Evolutionary conservation across 805 yeast genomes (phyloP).

Genomic region (Cyberlindnera mrakii): DNA sequence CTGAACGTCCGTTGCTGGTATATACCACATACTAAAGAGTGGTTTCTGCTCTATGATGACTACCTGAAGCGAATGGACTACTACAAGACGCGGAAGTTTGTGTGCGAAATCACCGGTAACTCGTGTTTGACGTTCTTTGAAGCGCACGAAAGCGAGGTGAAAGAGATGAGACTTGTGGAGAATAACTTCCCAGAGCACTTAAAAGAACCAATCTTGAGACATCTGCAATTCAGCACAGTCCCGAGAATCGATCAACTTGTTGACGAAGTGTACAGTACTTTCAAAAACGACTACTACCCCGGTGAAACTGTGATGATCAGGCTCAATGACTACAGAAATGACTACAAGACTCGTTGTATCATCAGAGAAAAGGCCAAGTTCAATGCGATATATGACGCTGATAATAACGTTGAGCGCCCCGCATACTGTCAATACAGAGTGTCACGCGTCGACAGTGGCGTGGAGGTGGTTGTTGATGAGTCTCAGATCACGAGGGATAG

Average conservation of each 20-base stretch:
- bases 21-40: conserved; percentile 82
- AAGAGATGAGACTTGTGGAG: conserved; percentile 61
- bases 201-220: conserved; percentile 85
- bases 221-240: conserved; percentile 72
- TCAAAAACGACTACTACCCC: conserved; percentile 82
- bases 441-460: conserved; percentile 44
- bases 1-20: conserved; percentile 64
- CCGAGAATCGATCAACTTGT: conserved; percentile 83
- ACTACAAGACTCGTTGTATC: conserved; percentile 35
- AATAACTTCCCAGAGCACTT: conserved; percentile 83
- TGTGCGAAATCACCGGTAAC: conserved; percentile 93
- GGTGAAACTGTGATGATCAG: conserved; percentile 77
- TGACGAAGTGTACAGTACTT: conserved; percentile 73
- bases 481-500: conserved; percentile 76
- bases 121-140: conserved; percentile 88
- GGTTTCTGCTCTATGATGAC: conserved; percentile 74
- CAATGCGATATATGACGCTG: conserved; percentile 36
- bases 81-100: conserved; percentile 71
- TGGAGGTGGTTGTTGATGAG: conserved; percentile 67
- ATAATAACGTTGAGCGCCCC: conserved; percentile 33
- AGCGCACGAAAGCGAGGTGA: conserved; percentile 72
- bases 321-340: conserved; percentile 24
- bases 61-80: conserved; percentile 69
- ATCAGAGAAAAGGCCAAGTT: conserved; percentile 83
- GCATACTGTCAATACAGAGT: conserved; percentile 69